A percentile compares a stretch with the other conserved stretches of the same genome.
Conservation (phyloP, 2,329 filamentous ascomycete genomes). For the Colletotrichum falcatum region DNA sequence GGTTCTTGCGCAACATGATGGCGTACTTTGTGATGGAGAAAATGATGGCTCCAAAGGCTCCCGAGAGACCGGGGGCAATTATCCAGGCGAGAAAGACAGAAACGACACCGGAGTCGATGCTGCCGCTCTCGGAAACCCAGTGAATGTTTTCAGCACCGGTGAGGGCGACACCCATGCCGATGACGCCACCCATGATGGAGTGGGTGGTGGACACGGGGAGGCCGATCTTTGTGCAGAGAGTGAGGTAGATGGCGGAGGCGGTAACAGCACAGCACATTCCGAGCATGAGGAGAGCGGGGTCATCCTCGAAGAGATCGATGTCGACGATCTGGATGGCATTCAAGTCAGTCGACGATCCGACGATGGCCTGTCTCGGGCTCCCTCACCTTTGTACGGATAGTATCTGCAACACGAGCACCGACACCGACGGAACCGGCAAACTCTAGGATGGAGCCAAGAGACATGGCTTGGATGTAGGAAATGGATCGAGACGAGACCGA, state of each 20-base stretch:
- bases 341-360: not conserved
- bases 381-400: constrained; percentile 56
- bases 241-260: constrained; percentile 56
- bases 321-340: constrained; percentile 51
- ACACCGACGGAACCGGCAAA: constrained; percentile 62
- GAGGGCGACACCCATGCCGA: constrained; percentile 59
- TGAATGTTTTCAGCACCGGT: constrained; percentile 55
- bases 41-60: constrained; percentile 56
- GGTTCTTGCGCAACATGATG: constrained; percentile 56
- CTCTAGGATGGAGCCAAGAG: constrained; percentile 60
- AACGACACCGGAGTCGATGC: constrained; percentile 53
- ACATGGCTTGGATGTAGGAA: constrained; percentile 61
- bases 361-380: no score
- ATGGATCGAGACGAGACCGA: constrained; percentile 71
- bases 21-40: constrained; percentile 57
- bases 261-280: constrained; percentile 55
- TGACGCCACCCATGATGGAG: constrained; percentile 57
- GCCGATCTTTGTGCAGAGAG: constrained; percentile 52
- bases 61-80: constrained; percentile 60
- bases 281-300: constrained; percentile 56
- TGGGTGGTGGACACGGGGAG: constrained; percentile 59
- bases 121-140: constrained; percentile 51
- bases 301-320: constrained; percentile 52
- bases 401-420: constrained; percentile 59
- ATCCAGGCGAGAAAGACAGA: constrained; percentile 61